Base-by-base conservation (phyloP, 208 protist species). In the Leishmania mexicana region DNA sequence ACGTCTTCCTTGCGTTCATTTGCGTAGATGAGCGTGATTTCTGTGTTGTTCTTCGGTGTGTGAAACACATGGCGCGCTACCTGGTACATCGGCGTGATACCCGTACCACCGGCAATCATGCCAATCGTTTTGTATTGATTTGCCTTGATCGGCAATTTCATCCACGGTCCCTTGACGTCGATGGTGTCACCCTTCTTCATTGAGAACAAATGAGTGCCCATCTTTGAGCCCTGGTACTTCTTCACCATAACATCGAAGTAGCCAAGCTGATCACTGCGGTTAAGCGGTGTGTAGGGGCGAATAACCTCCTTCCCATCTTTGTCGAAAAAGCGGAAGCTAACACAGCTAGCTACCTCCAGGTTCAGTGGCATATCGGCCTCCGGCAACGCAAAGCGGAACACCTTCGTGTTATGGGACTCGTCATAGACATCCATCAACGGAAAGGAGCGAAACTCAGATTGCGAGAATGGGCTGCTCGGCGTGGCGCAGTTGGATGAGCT, bases 31-130 rank as follows among this genome's bases (percentile, higher is more conserved):
- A 99, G 90, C 40, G 86, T 90, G 38, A 99, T 86, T 57, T 97
- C 91, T 3, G 96, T 98, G 45, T 80, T 89, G 88, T 98, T 97
- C 80, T 98, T 91, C 6, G 92, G 92, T 15, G 91, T 81, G 49
- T 85, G 79, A 40, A 98, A 81, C 40, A 98, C 81, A 78, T 96
- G 95, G 1, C 89, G 88, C 40, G 96, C 91, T 17, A 98, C 90
- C 78, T 99, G 97, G 78, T 97, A 97, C 95, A 99, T 98, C 1
- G 97, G 97, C 19, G 96, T 92, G 85, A 99, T 99, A 57, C 97
- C 97, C 11, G 97, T 98, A 57, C 96, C 97, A 53, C 95, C 96
- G 24, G 96, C 96, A 60, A 99, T 93, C 95, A 98, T 98, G 35
- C 96, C 97, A 84, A 99, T 96, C 13, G 88, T 81, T 75, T 97